phyloP scores from a whole-genome alignment of 108 stramenopile species.

The Skeletonema menzelii region DNA sequence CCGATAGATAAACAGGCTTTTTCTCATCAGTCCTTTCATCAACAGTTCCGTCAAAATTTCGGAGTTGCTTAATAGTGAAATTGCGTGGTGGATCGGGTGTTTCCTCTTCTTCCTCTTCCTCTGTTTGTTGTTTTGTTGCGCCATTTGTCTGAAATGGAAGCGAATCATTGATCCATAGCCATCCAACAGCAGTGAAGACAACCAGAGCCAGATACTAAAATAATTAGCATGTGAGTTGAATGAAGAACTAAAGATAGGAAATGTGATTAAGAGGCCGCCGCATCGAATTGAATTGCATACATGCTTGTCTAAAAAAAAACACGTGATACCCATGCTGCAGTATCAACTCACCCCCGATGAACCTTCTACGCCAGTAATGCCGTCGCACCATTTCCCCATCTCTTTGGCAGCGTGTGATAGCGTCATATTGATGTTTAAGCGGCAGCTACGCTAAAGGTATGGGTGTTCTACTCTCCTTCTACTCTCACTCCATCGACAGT shows the following conservation, averaged over 20 bases:
- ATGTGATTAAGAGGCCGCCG: neutral
- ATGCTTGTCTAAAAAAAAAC: neutral
- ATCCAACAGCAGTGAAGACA: constrained; percentile 34
- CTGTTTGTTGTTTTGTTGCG: constrained; percentile 26
- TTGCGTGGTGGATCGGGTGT: constrained; percentile 76
- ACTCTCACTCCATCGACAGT: too few relatives aligned
- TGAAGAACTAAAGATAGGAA: neutral
- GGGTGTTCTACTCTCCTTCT: too few relatives aligned
- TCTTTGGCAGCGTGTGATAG: constrained; percentile 42
- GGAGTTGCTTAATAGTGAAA: constrained; percentile 80
- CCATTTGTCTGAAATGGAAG: constrained; percentile 31
- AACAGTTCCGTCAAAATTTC: constrained; percentile 73
- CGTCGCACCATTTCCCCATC: constrained; percentile 45
- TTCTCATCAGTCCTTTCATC: constrained; percentile 68
- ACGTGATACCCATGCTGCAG: neutral
- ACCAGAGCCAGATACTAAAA: constrained; percentile 36
- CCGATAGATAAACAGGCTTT: constrained; percentile 91
- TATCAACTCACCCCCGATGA: constrained; percentile 35
- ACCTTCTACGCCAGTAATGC: constrained; percentile 44
- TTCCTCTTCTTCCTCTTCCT: constrained; percentile 53
- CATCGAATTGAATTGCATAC: neutral
- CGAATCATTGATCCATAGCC: constrained; percentile 40
- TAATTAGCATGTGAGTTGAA: constrained; percentile 15
- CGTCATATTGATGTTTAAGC: constrained; percentile 14
- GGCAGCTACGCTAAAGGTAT: too few relatives aligned